These are phyloP conservation scores for Massospora cicadina DNA, from an alignment of 371 early-diverging fungal species.

Conservation along the genomic window DNA sequence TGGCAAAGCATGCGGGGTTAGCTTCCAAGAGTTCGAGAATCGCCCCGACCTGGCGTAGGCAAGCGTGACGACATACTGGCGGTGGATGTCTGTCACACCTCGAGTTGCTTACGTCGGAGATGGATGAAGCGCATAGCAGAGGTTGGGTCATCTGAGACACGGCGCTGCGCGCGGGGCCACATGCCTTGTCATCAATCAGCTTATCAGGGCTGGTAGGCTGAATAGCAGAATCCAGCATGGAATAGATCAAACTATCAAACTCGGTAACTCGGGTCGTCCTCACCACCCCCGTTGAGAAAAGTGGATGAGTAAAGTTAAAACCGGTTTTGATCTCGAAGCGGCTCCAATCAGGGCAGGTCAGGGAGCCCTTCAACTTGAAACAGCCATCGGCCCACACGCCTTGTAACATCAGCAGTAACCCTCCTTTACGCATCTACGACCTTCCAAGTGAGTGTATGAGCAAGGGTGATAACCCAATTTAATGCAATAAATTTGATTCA, in stretches of 20 bases:
- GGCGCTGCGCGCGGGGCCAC: neutral
- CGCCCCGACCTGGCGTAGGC: neutral
- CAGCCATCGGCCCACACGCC: neutral
- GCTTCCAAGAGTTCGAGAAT: neutral
- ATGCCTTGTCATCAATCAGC: neutral
- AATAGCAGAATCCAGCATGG: neutral
- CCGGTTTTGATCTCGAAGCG: neutral
- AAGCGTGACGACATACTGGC: neutral
- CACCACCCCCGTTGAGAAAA: neutral
- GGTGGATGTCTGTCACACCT: neutral
- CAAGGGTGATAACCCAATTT: too few species aligned
- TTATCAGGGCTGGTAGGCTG: neutral
- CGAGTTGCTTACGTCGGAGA: neutral
- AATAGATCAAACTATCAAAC: neutral
- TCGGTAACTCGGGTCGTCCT: neutral
- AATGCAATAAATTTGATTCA: too few species aligned
- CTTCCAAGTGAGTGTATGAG: too few species aligned
- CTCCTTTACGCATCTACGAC: too few species aligned
- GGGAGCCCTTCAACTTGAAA: neutral
- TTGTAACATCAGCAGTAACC: neutral
- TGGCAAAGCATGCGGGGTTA: neutral
- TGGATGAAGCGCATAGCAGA: neutral
- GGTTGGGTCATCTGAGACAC: neutral
- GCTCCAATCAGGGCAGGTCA: neutral
- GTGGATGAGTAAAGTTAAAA: neutral